These are phyloP conservation scores for Strobilomyces confusus DNA, from an alignment of 768 basidiomycete species.

Conservation along the genomic window DNA sequence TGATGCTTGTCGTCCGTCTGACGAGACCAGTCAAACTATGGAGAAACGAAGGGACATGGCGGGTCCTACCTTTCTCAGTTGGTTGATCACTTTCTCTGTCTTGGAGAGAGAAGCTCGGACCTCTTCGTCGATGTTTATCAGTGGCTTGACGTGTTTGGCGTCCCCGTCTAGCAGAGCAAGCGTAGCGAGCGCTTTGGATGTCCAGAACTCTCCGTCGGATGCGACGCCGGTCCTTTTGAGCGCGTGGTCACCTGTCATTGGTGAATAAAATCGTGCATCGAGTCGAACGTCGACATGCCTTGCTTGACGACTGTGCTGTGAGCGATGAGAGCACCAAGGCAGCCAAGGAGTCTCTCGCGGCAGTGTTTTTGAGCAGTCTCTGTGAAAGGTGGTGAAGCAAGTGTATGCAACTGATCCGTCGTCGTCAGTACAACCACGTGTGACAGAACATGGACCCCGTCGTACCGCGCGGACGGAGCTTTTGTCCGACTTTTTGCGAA, in stretches of 20 bases:
- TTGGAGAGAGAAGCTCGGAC: conserved; percentile 43
- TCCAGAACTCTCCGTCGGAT: conserved; percentile 77
- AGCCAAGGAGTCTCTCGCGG: conserved; percentile 64
- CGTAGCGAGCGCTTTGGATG: conserved; percentile 56
- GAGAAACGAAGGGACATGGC: not conserved
- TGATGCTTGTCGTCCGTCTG: conserved; percentile 19
- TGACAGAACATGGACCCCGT: conserved; percentile 4
- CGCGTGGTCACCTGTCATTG: conserved; percentile 39
- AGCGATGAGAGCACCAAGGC: conserved; percentile 68
- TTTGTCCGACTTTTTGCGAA: conserved; percentile 71
- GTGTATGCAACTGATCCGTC: conserved; percentile 43
- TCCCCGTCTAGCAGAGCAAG: conserved; percentile 60
- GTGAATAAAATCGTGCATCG: conserved; percentile 3
- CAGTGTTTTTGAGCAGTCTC: conserved; percentile 66
- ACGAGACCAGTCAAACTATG: not conserved
- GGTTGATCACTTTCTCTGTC: conserved; percentile 39
- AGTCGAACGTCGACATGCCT: conserved; percentile 34
- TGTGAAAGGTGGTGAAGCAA: conserved; percentile 68
- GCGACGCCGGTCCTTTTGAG: conserved; percentile 57
- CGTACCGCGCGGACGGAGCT: conserved; percentile 57
- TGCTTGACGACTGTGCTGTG: conserved; percentile 50
- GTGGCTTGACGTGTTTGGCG: conserved; percentile 57
- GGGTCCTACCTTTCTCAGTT: conserved; percentile 43
- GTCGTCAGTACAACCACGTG: not conserved
- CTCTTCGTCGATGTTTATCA: conserved; percentile 54